A percentile compares a stretch with the other conserved stretches of the same genome.
Evolutionary conservation across 495 filamentous ascomycete genomes (phyloP).

Genomic region (Schizothecium vesticola): DNA sequence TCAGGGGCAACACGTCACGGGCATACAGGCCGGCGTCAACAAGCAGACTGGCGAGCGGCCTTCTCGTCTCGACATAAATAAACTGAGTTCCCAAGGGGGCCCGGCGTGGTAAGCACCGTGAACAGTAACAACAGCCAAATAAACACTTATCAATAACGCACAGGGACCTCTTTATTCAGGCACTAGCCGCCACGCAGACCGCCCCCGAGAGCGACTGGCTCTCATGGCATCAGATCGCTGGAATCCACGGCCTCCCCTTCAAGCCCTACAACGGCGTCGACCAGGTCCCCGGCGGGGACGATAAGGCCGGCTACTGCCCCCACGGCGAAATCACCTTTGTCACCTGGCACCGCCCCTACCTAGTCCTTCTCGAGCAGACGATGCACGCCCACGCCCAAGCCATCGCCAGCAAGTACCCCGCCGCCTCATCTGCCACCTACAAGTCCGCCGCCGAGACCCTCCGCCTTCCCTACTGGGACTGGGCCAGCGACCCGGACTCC

Average conservation of each 20-base stretch:
- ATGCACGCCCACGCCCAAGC: slow-evolving; percentile 43
- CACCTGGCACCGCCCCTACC: slow-evolving; percentile 64
- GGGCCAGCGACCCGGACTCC: background rate
- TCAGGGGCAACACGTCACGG: background rate
- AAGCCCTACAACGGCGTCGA: background rate
- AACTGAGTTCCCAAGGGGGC: background rate
- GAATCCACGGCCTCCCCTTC: background rate
- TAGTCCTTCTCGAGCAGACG: slow-evolving; percentile 36
- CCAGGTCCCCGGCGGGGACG: background rate
- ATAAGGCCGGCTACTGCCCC: slow-evolving; percentile 43
- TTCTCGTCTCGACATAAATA: background rate
- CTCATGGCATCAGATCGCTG: background rate
- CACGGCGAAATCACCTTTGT: slow-evolving; percentile 57
- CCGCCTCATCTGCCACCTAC: background rate
- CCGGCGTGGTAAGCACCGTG: background rate
- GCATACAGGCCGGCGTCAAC: background rate
- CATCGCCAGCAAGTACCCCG: background rate
- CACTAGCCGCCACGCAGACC: background rate
- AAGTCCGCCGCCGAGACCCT: background rate
- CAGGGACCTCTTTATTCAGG: background rate
- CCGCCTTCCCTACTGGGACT: background rate
- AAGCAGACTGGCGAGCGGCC: background rate
- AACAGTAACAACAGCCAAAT: background rate
- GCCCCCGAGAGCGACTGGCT: background rate
- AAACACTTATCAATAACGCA: background rate